Conservation (phyloP, 371 early-diverging fungal genomes). For the Mucor piriformis region DNA sequence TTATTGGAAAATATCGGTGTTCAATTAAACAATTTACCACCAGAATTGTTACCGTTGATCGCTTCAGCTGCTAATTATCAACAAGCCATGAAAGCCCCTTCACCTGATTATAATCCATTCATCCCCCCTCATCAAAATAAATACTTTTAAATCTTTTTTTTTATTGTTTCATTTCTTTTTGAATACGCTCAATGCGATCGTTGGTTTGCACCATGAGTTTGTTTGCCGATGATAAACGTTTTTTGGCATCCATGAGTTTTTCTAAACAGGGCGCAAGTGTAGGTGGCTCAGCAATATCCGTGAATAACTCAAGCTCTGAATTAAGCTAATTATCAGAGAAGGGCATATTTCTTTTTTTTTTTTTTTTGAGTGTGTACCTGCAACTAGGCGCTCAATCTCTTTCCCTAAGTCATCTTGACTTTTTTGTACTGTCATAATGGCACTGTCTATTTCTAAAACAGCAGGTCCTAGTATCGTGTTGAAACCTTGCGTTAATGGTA, state of each 20-base stretch:
- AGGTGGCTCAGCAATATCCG: conserved; percentile 57
- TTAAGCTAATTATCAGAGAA: too few relatives aligned
- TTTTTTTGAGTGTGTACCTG: conserved; percentile 50
- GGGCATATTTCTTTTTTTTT: too few relatives aligned
- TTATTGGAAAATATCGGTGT: conserved; percentile 28
- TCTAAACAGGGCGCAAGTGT: conserved; percentile 54
- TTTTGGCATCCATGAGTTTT: conserved; percentile 52
- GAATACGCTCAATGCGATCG: conserved; percentile 53
- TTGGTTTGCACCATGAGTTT: conserved; percentile 50
- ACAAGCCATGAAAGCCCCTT: conserved; percentile 4
- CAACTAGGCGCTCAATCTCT: conserved; percentile 60
- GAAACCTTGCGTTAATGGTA: conserved; percentile 41
- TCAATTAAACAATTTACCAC: conserved; percentile 25
- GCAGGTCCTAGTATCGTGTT: conserved; percentile 51
- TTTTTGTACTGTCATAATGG: conserved; percentile 51
- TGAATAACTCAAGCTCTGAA: conserved; percentile 46
- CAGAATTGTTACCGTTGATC: conserved; percentile 26
- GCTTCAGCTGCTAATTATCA: conserved; percentile 30
- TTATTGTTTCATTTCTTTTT: conserved; percentile 20
- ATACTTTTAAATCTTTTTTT: neutral
- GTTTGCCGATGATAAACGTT: conserved; percentile 47
- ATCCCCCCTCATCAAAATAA: neutral
- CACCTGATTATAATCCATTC: neutral
- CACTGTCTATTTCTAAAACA: conserved; percentile 56
- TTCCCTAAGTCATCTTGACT: conserved; percentile 59